Percentiles rank a stretch among this genome's conserved stretches.
Evolutionary conservation across 2,329 filamentous ascomycete genomes (phyloP).

Genomic region (Pseudogymnoascus sp.): DNA sequence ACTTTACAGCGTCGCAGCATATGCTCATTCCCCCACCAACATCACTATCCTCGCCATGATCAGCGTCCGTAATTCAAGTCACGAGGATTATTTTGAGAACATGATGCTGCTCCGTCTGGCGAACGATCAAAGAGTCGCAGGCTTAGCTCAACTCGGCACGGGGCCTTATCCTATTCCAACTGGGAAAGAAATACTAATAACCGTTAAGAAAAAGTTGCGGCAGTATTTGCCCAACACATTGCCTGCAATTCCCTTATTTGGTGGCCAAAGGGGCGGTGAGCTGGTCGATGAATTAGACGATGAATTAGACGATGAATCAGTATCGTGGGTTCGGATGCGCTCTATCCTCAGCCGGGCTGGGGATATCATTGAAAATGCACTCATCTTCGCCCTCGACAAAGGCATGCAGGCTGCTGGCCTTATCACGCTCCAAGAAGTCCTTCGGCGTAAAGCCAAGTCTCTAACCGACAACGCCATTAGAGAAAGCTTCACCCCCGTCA

Average conservation of each 20-base stretch:
- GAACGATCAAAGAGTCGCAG: not conserved
- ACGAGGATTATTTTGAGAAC: not conserved
- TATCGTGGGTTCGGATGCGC: not conserved
- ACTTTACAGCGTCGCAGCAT: not conserved
- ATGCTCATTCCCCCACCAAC: not conserved
- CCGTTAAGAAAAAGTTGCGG: not conserved
- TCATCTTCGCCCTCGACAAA: not conserved
- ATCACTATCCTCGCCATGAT: not conserved
- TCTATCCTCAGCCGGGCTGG: not conserved
- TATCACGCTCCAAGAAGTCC: not conserved
- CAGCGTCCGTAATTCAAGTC: not conserved
- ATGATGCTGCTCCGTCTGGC: not conserved
- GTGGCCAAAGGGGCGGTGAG: not conserved
- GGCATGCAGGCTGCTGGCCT: not conserved
- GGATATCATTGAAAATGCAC: not conserved
- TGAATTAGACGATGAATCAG: not conserved
- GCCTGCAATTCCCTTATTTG: not conserved
- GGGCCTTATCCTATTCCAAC: not conserved
- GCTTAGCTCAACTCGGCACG: not conserved
- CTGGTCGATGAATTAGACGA: too few relatives aligned
- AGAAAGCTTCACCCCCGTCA: not conserved
- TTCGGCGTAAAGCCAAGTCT: not conserved
- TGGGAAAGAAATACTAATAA: not conserved
- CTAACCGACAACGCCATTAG: not conserved
- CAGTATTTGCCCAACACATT: not conserved